phyloP scores from a whole-genome alignment of 108 stramenopile species.

The Cyclotella cryptica region DNA sequence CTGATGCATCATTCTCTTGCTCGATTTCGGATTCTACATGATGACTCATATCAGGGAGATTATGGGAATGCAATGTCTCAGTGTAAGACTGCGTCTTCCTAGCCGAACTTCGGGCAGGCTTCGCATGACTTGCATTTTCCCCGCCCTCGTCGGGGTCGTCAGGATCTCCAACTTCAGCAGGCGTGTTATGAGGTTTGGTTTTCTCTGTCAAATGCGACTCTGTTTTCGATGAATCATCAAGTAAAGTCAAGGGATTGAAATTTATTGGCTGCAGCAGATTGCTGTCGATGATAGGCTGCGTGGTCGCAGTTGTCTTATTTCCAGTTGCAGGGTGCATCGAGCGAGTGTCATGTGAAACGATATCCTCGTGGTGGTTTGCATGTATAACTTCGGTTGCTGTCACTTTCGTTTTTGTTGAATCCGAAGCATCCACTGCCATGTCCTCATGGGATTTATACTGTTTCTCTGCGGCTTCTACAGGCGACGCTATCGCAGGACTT shows the following conservation, averaged over 20 bases:
- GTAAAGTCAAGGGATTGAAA: no score
- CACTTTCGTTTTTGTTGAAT: no score
- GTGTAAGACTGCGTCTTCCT: neutral
- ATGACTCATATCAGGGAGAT: neutral
- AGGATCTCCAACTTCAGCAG: neutral
- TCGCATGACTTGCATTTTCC: no score
- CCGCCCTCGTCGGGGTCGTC: neutral
- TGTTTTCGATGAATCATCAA: no score
- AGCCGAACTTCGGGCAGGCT: no score
- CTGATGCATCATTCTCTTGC: conserved; percentile 12
- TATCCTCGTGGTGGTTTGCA: neutral
- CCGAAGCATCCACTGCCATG: neutral
- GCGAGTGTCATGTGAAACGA: neutral
- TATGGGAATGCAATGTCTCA: neutral
- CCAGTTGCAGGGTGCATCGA: neutral
- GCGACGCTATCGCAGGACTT: neutral
- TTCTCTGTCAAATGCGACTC: neutral
- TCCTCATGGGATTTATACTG: neutral
- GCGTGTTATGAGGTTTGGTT: neutral
- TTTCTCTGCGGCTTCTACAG: conserved; percentile 2
- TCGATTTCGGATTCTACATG: neutral
- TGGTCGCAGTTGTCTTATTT: neutral
- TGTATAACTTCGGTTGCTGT: neutral
- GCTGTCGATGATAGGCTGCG: neutral
- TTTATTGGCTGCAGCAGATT: neutral